phyloP scores from a whole-genome alignment of 139 green algal genomes.

The Chlorella vulgaris region DNA sequence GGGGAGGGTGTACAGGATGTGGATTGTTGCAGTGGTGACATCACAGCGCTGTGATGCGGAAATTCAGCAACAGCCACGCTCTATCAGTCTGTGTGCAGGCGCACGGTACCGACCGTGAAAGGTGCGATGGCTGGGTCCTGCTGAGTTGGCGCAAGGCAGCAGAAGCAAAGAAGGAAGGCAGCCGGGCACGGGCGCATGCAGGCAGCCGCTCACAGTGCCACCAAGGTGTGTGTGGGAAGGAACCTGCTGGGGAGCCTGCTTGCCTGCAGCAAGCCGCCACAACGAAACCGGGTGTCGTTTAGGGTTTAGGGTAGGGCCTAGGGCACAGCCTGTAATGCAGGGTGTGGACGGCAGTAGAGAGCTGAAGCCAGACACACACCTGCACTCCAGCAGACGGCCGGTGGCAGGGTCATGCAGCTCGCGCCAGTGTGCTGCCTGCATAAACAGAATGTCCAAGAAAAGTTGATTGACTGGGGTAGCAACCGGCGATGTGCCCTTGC shows the following conservation, averaged over 20 bases:
- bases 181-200: neutral
- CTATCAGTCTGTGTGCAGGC: too few relatives aligned
- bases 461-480: neutral
- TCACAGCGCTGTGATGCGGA: too few relatives aligned
- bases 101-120: too few relatives aligned
- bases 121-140: too few relatives aligned
- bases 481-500: neutral
- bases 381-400: slow-evolving; percentile 22
- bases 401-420: slow-evolving; percentile 22
- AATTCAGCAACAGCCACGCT: too few relatives aligned
- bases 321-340: neutral
- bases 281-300: neutral
- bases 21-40: too few relatives aligned
- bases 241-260: slow-evolving; percentile 48
- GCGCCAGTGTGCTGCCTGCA: slow-evolving; percentile 15
- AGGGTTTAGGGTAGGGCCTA: neutral
- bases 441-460: neutral
- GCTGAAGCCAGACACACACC: neutral
- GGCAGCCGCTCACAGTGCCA: slow-evolving; percentile 56
- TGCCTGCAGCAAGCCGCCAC: slow-evolving; percentile 20
- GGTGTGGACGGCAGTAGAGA: too few relatives aligned
- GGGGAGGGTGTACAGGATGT: too few relatives aligned
- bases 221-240: slow-evolving; percentile 63
- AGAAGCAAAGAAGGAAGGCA: neutral
- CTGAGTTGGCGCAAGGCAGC: neutral